Conservation (phyloP, 2,329 filamentous ascomycete genomes). For the Cyphellophora attinorum region DNA sequence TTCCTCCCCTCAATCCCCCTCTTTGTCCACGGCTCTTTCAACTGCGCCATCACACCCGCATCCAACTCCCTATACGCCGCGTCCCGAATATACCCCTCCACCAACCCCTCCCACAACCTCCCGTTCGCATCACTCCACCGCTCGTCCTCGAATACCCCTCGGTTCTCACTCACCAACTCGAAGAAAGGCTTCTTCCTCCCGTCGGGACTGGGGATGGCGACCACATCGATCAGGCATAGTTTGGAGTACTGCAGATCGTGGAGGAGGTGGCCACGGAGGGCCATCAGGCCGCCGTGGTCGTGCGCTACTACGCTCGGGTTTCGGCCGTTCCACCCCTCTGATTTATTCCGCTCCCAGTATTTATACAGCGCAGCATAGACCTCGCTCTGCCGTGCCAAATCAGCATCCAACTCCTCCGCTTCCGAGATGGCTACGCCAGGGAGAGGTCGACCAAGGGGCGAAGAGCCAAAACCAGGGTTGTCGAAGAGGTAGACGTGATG, state of each 20-base stretch:
- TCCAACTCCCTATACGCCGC: slow-evolving; percentile 24
- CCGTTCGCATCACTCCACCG: slow-evolving; percentile 20
- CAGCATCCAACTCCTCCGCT: slow-evolving; percentile 21
- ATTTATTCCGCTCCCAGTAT: slow-evolving; percentile 21
- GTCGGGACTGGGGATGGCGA: slow-evolving; percentile 33
- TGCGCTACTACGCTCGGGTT: slow-evolving; percentile 34
- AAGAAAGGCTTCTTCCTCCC: slow-evolving; percentile 37
- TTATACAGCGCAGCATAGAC: slow-evolving; percentile 29
- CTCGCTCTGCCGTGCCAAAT: slow-evolving; percentile 29
- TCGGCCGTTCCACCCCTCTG: slow-evolving; percentile 13
- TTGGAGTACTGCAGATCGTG: slow-evolving; percentile 28
- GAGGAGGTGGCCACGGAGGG: slow-evolving; percentile 28
- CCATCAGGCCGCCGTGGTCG: slow-evolving; percentile 35
- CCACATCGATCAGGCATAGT: slow-evolving; percentile 35
- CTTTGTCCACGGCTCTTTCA: slow-evolving; percentile 28
- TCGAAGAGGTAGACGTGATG: slow-evolving; percentile 37
- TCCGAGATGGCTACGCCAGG: slow-evolving; percentile 2
- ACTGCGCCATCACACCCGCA: slow-evolving; percentile 24
- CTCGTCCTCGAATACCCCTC: slow-evolving; percentile 27
- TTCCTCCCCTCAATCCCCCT: slow-evolving; percentile 20
- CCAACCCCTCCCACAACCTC: slow-evolving; percentile 28
- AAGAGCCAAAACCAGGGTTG: slow-evolving; percentile 35
- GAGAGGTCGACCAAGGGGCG: slow-evolving; percentile 20
- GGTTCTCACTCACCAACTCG: slow-evolving; percentile 28
- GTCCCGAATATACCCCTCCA: slow-evolving; percentile 31